Base-by-base conservation (phyloP, 495 filamentous ascomycete species). In the Aspergillus mulundensis region DNA sequence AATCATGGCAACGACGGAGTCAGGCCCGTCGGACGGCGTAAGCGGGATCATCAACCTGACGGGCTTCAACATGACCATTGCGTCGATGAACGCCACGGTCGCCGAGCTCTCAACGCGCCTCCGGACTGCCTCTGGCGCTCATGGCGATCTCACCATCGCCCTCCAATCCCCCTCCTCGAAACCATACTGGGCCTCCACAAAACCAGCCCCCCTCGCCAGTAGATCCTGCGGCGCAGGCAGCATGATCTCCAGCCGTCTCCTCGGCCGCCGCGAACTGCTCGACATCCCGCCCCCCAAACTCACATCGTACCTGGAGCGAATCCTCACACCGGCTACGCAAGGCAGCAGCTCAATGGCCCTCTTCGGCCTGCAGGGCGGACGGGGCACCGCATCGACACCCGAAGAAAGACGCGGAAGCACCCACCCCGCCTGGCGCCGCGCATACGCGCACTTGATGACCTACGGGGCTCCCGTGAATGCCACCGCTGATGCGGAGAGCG, bases 331-430 rank as follows among this genome's bases (percentile, higher is more conserved):
- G 11, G 3, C 28, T 5, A 25, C 21, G 14, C 11, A 3, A 1
- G 23, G 18, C 1, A 14, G 25, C 15, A 34, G 53, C 11, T 45
- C 53, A 2, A 40, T 25, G 30, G 53, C 53, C 4, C 34, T 39
- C 6, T 23, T 66, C 25, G 61, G 64, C 12, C 32, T 66, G 1
- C 64, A 67, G 20, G 67, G 52, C 25, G 67, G 62, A 0, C 56
- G 32, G 20, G 64, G 64, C 0, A 47, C 61, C 0, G 46, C 56
- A 0, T 41, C 47, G 7, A 43, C 58, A 10, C 57, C 59, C 0
- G 15, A 44, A 8, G 11, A 52, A 6, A 32, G 14, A 8, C 53
- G 57, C 8, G 67, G 59, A 0, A 60, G 59, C 7, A 39, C 59
- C 16, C 48, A 58, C 18, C 62, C 63, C 0, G 58, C 56, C 19